Base-by-base conservation (phyloP, 1,284 basidiomycete genomes). In the Trichosporon faecale region DNA sequence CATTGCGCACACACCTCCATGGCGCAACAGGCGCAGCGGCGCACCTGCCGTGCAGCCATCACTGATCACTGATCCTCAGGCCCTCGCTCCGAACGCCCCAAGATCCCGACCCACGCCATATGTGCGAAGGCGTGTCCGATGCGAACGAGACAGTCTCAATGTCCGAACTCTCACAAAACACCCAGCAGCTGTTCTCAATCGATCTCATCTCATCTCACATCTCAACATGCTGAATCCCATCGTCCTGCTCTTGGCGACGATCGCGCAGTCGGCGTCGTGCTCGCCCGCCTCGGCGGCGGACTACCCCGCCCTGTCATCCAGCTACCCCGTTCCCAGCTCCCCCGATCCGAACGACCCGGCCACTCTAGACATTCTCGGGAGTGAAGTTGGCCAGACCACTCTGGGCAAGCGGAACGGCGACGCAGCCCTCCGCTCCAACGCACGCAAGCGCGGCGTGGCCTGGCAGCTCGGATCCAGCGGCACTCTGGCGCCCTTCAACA, bases 401-500 rank as follows among this genome's bases (percentile, higher is more conserved):
- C 21, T 52, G 3, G 21, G 11, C 11, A 52, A 21, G 21, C 46
- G n/a, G 3, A 21, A 21, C 21, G 12, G 23, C 21, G 46, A 52
- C 21, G 21, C 3, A n/a, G 21, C 12, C 21, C 12, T 21, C 9
- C 46, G 46, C n/a, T 21, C 23, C 5, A 21, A 52, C 21, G 46
- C 46, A 11, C 46, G 46, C 21, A 52, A 52, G 49, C 49, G 49
- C 49, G 49, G 49, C 49, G 4, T 52, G 1, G 3, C 49, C 49
- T 52, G 49, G 49, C 49, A 52, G 23, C 8, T 52, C 7, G 21
- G 49, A 0, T 9, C 5, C 2, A 25, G 49, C 11, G 49, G 49
- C 11, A 21, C 21, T 1, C 49, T 52, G 0, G 35, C 63, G 37
- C 66, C 71, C 31, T 60, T 66, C 18, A 74, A 74, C n/a, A 29